Base-by-base conservation (phyloP, 441 rosid genomes). In the Lepidium campestre region DNA sequence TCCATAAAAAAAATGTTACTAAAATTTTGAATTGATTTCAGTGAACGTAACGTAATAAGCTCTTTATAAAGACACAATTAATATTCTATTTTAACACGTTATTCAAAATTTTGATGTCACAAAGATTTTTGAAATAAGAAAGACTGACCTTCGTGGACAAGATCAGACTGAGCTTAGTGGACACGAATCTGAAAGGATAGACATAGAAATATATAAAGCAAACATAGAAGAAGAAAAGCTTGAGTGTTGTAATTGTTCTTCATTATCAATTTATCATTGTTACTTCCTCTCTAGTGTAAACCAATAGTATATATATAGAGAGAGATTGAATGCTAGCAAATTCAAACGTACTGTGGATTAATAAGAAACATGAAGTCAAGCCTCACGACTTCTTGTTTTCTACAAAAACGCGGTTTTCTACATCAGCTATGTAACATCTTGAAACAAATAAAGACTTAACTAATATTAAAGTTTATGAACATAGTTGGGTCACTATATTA, bases 361-460 rank as follows among this genome's bases (percentile, higher is more conserved):
- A 37, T 57, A 13, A 13, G n/a, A n/a, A n/a, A 20, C n/a, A 1
- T 20, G 13, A 57, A 57, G 31, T 57, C 61, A 60, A 53, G 25
- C 17, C 44, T 32, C 42, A 53, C 15, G 54, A 52, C 31, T 60
- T 20, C 6, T 41, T 57, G 29, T 15, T 22, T 37, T 48, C 11
- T 9, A 23, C 12, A 17, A 25, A 25, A 15, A 70, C 74, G 56
- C 62, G 68, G 73, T 60, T 69, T 15, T 32, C 29, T 19, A 19
- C 41, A 48, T 57, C 49, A 44, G 4, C 46, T 37, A 7, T 45
- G 11, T 37, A 23, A 17, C 25, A 35, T 67, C 27, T 56, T 35
- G 29, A 46, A 45, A 56, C 57, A 49, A 6, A 50, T 29, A 31
- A 34, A 25, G 11, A 29, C n/a, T 27, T 62, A 32, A 50, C 59